phyloP scores from a whole-genome alignment of 805 yeast genomes.

The Yarrowia hollandica region DNA sequence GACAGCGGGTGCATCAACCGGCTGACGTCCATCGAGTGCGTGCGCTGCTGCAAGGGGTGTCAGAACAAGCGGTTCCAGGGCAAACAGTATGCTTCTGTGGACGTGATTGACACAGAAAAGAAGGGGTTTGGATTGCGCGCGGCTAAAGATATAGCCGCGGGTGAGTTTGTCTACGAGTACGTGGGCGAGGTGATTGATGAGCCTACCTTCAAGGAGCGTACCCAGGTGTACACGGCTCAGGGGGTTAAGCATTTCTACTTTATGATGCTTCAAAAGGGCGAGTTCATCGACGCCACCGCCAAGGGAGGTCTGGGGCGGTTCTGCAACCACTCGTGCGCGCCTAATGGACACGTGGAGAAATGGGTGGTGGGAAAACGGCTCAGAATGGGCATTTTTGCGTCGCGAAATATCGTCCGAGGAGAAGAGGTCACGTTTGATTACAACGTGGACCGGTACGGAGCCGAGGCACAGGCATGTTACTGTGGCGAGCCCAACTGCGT shows the following conservation, averaged over 20 bases:
- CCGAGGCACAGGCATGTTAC: constrained; percentile 88
- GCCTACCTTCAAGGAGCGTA: constrained; percentile 66
- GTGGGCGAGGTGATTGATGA: constrained; percentile 93
- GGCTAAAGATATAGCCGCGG: constrained; percentile 53
- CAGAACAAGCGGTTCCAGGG: constrained; percentile 86
- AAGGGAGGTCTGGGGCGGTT: constrained; percentile 88
- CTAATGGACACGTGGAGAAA: constrained; percentile 92
- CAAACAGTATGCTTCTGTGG: constrained; percentile 68
- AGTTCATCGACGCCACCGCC: constrained; percentile 91
- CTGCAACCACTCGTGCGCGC: constrained; percentile 92
- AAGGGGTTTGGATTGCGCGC: constrained; percentile 93
- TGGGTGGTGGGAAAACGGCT: constrained; percentile 93
- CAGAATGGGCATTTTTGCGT: constrained; percentile 93
- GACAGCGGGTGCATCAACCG: constrained; percentile 90
- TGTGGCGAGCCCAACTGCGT: constrained; percentile 92
- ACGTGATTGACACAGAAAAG: constrained; percentile 75
- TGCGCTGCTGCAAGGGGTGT: constrained; percentile 76
- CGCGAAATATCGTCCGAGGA: constrained; percentile 65
- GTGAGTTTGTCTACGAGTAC: constrained; percentile 84
- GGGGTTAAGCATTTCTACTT: constrained; percentile 83
- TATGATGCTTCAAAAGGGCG: constrained; percentile 92
- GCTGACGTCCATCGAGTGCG: constrained; percentile 89
- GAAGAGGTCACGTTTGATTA: constrained; percentile 93
- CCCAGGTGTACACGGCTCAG: constrained; percentile 68
- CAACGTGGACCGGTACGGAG: constrained; percentile 95